Evolutionary conservation across 2,329 filamentous ascomycete genomes (phyloP), one percentile per base, ranked within the genome.

Genomic region (Colletotrichum lini): DNA sequence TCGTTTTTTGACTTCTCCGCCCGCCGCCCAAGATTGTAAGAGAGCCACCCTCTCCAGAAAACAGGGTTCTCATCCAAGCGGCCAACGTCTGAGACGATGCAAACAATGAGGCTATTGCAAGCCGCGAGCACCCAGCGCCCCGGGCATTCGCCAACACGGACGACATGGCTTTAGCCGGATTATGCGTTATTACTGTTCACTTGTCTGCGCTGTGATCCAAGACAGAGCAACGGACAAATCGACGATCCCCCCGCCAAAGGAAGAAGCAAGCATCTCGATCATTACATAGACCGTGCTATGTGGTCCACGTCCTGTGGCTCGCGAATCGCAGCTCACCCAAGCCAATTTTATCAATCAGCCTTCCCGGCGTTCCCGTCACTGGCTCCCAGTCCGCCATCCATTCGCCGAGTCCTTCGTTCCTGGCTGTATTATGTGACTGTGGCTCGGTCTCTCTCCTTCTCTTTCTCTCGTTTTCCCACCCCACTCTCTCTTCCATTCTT

Each of bases 161-260:
- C 58, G 47, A 18, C 53, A 68, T 58, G 65, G 53, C 52, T 71
- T 59, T 57, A 63, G 47, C 53, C 53, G 58, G 65, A 58, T 45
- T 63, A 54, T 71, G 68, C 68, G 16, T 68, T 47, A 67, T 56
- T 57, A 57, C 30, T 13, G 16, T 60, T 44, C n/a, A 49, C 60
- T 54, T 61, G 35, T 64, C 30, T 49, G 47, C 54, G 38, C 56
- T 57, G 67, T 50, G 57, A 67, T 62, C 64, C n/a, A 54, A 67
- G 57, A 62, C 50, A 49, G 56, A 67, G 57, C 57, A 44, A 57
- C 50, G 57, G 50, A 35, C 64, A n/a, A 53, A 72, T 72, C 69
- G 65, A 72, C 65, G 68, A 64, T 71, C 23, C 42, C 35, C 21
- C 16, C 67, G 45, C 47, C 52, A 5, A 18, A 54, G 38, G 52